Evolutionary conservation across 2,329 filamentous ascomycete species (phyloP), one percentile per base, ranked within the genome.

Genomic region (Colletotrichum echinochloae): DNA sequence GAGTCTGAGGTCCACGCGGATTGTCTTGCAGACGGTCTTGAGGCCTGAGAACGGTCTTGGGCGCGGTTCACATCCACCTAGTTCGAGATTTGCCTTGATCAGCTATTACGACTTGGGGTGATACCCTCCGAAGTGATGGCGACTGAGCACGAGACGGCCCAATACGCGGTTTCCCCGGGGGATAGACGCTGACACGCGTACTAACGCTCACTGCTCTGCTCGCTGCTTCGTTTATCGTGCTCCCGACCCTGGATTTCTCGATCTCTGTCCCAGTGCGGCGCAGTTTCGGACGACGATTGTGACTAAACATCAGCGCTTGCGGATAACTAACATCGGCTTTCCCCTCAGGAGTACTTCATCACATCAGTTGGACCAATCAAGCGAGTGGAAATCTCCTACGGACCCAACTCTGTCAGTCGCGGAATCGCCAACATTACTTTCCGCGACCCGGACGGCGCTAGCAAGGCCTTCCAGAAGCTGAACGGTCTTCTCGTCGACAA

Each of bases 351-450:
- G 85, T 99, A 98, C 84, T 98, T 99, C 82, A 84, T 87, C 79
- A 92, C 94, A 79, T 92, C 93, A 77, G 90, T 97, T 81, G 95
- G 95, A 76, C 89, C 92, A 74, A 93, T 98, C 83, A 98, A 97
- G 88, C 92, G 89, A 82, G 94, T 97, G 74, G 91, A 96, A 76
- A 87, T 99, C 77, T 94, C 93, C 61, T 99, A 99, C 83, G 96
- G 95, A 77, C 94, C 95, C 74, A 94, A 93, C 79, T 95, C 95
- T 74, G 89, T 91, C 76, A 98, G 95, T 87, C 93, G 94, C 79
- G 96, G 96, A 75, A 94, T 95, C 79, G 95, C 95, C 77, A 96
- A 94, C 65, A 92, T 99, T 76, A 91, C 91, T 74, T 99, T 99
- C 85, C 83, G 83, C 81, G 93, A 94, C 78, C 83, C 91, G 33